Base-by-base conservation (phyloP, 768 basidiomycete genomes). In the Leccinum obscurum region DNA sequence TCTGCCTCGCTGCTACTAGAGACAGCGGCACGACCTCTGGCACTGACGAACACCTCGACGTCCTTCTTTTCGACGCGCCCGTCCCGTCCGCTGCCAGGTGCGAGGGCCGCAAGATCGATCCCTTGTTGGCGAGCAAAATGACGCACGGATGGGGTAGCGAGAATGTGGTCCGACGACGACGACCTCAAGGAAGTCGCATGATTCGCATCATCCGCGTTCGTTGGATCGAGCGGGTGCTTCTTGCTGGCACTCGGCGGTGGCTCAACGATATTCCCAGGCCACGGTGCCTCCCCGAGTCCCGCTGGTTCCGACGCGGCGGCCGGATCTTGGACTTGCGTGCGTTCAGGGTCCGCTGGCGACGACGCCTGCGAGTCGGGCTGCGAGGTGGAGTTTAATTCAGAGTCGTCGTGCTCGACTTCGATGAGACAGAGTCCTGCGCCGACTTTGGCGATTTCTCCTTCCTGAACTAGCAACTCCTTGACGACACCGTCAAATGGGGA, bases 371-470 rank as follows among this genome's bases (percentile, higher is more conserved):
- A 1, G 32, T 34, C 20, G 2, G 35, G 6, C 35, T 37, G 35
- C 13, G 35, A 14, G 14, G 35, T 14, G 5, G 6, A 0, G 37
- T 1, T 39, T 17, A 15, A 41, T 41, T 41, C 39, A 41, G 17
- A 41, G 9, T 64, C 57, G 4, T 87, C 88, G 59, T 86, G 85
- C 14, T 89, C 88, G n/a, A 87, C 86, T 65, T 93, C 91, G 55
- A 95, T 92, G 11, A 86, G 65, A 72, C 92, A 95, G 2, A 95
- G 78, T 10, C 85, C 85, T 20, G 82, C 76, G 34, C 93, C 92
- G 17, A 94, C 93, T 68, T 92, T 92, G 20, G 90, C 91, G 17
- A 94, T 81, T 69, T 92, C 84, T 20, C 93, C 93, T 70, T 92
- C 91, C 63, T 86, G 76, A 17, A 93, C 91, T 1, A 92, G 78